Base-by-base conservation (phyloP, 2,329 filamentous ascomycete species). In the Fusarium kyushuense region DNA sequence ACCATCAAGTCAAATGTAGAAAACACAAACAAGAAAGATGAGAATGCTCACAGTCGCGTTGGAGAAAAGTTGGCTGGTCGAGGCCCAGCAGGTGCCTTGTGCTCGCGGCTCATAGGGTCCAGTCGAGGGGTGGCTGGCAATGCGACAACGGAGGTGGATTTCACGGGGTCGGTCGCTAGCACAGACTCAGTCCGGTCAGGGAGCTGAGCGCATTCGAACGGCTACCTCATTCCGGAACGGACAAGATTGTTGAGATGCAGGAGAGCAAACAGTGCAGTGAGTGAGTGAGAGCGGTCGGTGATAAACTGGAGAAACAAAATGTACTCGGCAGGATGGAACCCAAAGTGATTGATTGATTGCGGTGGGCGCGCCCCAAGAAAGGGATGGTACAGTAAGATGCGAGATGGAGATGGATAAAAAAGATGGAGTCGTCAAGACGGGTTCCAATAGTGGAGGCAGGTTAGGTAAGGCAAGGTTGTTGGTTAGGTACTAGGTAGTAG, bases 1-100 rank as follows among this genome's bases (percentile, higher is more conserved):
- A 21, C 59, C 53, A 53, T 47, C 30, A 36, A 35, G 45, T 54
- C 52, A 55, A 65, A 60, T 33, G 21, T 46, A 47, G 51, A 51
- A 51, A 53, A 55, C 40, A 64, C 53, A 53, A 45, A 46, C 29
- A 51, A 56, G 47, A 55, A 59, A 49, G 48, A 58, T 54, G 54
- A 48, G 59, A 58, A 70, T 62, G 76, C 84, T 79, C 82, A 88
- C 87, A 78, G 75, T 78, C 83, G 84, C 76, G 83, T 82, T 58
- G 86, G 83, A 69, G 86, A 86, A 76, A 84, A 83, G 79, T 84
- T 83, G 76, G 84, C 83, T 80, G 85, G 84, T 84, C 84, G 83
- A 77, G 84, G 82, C 82, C 86, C 86, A 84, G 85, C 84, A 79
- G 85, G 83, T 79, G 82, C 80, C 78, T 81, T 83, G 79, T 84